phyloP scores from a whole-genome alignment of 805 yeast species.

The Pichia exigua region DNA sequence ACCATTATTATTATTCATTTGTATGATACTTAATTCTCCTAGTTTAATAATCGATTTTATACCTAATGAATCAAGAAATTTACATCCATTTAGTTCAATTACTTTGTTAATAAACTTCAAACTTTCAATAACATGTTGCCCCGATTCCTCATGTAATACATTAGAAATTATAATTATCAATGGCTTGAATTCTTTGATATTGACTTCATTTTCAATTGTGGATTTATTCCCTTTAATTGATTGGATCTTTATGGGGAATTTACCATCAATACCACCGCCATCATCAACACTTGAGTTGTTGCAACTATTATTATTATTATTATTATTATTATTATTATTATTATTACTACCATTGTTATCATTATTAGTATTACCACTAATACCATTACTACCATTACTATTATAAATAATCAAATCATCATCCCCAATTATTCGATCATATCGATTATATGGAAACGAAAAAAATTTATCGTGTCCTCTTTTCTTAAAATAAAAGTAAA shows the following conservation, averaged over 20 bases:
- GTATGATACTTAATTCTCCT: not conserved
- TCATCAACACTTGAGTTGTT: too few species aligned
- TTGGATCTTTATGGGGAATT: not conserved
- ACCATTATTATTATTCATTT: not conserved
- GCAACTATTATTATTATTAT: too few species aligned
- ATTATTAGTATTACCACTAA: too few species aligned
- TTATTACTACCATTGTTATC: not conserved
- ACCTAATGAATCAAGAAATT: not conserved
- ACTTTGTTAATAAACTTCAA: constrained; percentile 7
- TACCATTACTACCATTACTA: not conserved
- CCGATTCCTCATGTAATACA: not conserved
- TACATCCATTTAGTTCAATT: constrained; percentile 4
- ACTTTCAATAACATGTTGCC: constrained; percentile 7
- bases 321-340: not conserved
- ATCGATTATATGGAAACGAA: constrained; percentile 2
- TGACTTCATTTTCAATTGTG: not conserved
- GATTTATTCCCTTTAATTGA: not conserved
- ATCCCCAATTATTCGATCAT: not conserved
- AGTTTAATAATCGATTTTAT: not conserved
- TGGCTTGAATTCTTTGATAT: not conserved
- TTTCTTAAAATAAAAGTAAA: not conserved
- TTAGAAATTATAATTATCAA: not conserved
- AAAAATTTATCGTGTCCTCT: constrained; percentile 3
- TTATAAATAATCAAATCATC: not conserved
- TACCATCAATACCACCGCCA: not conserved